phyloP scores from a whole-genome alignment of 805 yeast genomes.

The Cyberlindnera xishuangbannaensis region DNA sequence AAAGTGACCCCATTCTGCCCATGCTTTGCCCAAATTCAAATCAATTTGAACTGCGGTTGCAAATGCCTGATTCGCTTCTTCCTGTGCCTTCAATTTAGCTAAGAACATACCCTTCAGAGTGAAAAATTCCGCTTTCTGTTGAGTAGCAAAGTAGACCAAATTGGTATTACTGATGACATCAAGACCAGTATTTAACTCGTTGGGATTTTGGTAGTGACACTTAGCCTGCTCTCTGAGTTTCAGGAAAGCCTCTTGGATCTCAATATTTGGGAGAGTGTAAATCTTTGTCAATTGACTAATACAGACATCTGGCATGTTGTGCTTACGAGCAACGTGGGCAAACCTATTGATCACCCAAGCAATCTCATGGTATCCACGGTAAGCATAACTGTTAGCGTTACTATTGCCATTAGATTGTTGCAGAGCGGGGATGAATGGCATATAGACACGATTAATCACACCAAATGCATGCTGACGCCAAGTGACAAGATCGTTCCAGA shows the following conservation, averaged over 20 bases:
- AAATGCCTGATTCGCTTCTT: slow-evolving; percentile 96
- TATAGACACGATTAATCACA: slow-evolving; percentile 88
- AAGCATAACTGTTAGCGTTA: slow-evolving; percentile 86
- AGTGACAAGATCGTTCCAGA: slow-evolving; percentile 96
- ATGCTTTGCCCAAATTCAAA: slow-evolving; percentile 89
- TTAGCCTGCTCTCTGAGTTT: slow-evolving; percentile 96
- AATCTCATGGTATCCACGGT: slow-evolving; percentile 96
- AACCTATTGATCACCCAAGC: slow-evolving; percentile 98
- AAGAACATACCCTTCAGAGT: slow-evolving; percentile 97
- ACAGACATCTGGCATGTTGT: slow-evolving; percentile 95
- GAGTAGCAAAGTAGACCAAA: slow-evolving; percentile 91
- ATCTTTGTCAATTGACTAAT: slow-evolving; percentile 87
- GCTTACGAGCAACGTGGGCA: slow-evolving; percentile 98
- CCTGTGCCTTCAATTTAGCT: slow-evolving; percentile 82
- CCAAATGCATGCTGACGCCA: slow-evolving; percentile 99
- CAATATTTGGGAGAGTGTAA: slow-evolving; percentile 93
- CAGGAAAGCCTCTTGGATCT: slow-evolving; percentile 95
- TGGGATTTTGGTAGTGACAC: slow-evolving; percentile 89
- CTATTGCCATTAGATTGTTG: slow-evolving; percentile 66
- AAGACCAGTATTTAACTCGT: slow-evolving; percentile 88
- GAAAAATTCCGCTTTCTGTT: slow-evolving; percentile 96
- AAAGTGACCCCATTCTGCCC: slow-evolving; percentile 99
- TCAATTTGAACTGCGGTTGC: slow-evolving; percentile 98
- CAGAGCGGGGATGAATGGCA: slow-evolving; percentile 83
- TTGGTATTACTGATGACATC: slow-evolving; percentile 97